phyloP scores from a whole-genome alignment of 2,329 filamentous ascomycete genomes.

The Fusarium avenaceum region DNA sequence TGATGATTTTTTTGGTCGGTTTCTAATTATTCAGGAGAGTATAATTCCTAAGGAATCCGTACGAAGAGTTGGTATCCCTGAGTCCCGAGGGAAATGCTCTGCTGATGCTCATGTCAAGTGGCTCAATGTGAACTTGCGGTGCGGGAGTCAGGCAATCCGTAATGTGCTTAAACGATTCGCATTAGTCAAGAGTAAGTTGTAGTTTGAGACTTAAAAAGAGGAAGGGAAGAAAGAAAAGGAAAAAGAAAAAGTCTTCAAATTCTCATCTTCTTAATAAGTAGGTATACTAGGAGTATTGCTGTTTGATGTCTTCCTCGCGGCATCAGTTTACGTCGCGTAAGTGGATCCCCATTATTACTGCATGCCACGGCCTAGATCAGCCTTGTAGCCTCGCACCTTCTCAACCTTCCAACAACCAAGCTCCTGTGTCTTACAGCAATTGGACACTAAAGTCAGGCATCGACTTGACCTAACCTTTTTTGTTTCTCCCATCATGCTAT shows the following conservation, averaged over 20 bases:
- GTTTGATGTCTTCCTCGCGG: background rate
- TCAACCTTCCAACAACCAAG: conserved; percentile 44
- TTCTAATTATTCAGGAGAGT: background rate
- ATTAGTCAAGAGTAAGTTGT: background rate
- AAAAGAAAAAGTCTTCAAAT: background rate
- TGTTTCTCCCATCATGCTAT: conserved; percentile 38
- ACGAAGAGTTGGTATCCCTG: background rate
- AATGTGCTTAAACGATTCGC: background rate
- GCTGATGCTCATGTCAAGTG: background rate
- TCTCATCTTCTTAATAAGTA: background rate
- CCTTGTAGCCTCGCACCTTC: conserved; percentile 55
- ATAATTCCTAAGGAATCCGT: background rate
- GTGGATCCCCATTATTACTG: conserved; percentile 41
- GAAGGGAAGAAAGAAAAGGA: background rate
- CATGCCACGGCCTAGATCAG: conserved; percentile 49
- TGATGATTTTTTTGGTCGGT: conserved; percentile 17
- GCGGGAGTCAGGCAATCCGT: background rate
- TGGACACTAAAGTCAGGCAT: conserved; percentile 39
- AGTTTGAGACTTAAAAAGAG: background rate
- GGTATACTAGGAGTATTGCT: background rate
- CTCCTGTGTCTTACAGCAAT: conserved; percentile 47
- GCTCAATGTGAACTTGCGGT: background rate
- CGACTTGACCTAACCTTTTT: conserved; percentile 15
- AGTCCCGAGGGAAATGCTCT: background rate
- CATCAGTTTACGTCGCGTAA: conserved; percentile 13